phyloP scores from a whole-genome alignment of 2,329 filamentous ascomycete genomes.

The Diplodia intermedia region DNA sequence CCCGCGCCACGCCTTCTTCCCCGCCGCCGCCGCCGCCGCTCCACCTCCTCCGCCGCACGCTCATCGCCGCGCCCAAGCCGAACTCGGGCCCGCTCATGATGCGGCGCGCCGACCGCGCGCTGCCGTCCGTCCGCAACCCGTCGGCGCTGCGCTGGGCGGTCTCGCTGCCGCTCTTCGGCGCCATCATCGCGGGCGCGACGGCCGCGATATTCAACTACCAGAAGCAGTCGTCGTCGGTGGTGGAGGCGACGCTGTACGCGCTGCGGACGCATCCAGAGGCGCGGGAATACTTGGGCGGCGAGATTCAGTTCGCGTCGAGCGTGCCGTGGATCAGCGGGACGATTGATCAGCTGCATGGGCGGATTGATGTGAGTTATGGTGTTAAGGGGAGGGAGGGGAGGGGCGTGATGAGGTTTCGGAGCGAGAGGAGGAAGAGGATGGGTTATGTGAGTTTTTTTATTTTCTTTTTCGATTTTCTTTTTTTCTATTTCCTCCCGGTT shows the following conservation, averaged over 20 bases:
- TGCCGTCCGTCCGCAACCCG: slow-evolving; percentile 15
- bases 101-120: slow-evolving; percentile 34
- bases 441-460: slow-evolving; percentile 57
- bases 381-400: slow-evolving; percentile 78
- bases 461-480: neutral
- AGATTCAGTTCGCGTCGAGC: slow-evolving; percentile 58
- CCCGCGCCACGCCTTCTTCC: neutral
- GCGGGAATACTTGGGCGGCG: slow-evolving; percentile 79
- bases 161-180: slow-evolving; percentile 81
- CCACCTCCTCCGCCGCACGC: slow-evolving; percentile 31
- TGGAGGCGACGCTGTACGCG: slow-evolving; percentile 89
- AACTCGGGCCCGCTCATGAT: slow-evolving; percentile 32
- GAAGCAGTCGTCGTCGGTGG: slow-evolving; percentile 80
- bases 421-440: slow-evolving; percentile 71
- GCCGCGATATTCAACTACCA: slow-evolving; percentile 99
- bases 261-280: slow-evolving; percentile 80
- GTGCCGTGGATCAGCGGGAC: slow-evolving; percentile 63
- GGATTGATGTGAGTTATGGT: slow-evolving; percentile 84
- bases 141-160: slow-evolving; percentile 17
- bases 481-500: neutral
- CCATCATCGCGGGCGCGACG: slow-evolving; percentile 72
- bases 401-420: slow-evolving; percentile 82
- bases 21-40: too few relatives aligned
- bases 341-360: slow-evolving; percentile 92
- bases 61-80: slow-evolving; percentile 33